These are phyloP conservation scores for Exophiala sp. DNA, from an alignment of 2,329 filamentous ascomycete species.

Conservation along the genomic window DNA sequence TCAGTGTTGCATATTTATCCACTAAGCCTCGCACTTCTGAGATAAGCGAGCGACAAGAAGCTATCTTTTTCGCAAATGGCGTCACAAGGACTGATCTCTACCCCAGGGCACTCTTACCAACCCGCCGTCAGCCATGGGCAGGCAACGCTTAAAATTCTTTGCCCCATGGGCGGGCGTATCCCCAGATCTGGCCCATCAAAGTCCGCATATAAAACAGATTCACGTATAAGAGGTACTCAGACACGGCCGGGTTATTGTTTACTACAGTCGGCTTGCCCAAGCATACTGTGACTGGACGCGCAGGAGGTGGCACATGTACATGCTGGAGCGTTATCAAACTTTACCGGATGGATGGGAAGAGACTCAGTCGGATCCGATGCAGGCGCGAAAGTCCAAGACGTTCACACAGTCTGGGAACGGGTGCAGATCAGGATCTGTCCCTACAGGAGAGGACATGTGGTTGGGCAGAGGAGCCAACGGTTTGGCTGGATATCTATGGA, in stretches of 20 bases:
- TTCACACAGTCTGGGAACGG: neutral
- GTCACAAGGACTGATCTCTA: neutral
- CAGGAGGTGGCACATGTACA: neutral
- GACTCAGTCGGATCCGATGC: neutral
- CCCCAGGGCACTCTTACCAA: neutral
- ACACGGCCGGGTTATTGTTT: conserved; percentile 1
- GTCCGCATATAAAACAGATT: neutral
- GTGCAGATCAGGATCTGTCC: neutral
- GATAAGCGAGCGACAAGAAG: neutral
- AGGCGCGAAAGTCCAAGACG: neutral
- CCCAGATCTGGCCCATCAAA: neutral
- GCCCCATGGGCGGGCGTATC: conserved; percentile 1
- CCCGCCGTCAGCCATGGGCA: neutral
- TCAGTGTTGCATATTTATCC: neutral
- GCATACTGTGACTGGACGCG: neutral
- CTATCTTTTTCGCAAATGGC: neutral
- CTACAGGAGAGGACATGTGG: conserved; percentile 1
- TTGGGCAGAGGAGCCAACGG: neutral
- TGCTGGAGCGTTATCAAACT: neutral
- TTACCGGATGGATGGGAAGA: neutral
- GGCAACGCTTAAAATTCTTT: neutral
- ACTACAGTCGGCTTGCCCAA: neutral
- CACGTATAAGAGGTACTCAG: neutral
- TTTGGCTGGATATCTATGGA: conserved; percentile 1
- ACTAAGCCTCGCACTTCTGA: neutral